Percentiles rank a stretch among this genome's conserved stretches.
Evolutionary conservation across 805 yeast species (phyloP).

Genomic region (Suhomyces emberorum): DNA sequence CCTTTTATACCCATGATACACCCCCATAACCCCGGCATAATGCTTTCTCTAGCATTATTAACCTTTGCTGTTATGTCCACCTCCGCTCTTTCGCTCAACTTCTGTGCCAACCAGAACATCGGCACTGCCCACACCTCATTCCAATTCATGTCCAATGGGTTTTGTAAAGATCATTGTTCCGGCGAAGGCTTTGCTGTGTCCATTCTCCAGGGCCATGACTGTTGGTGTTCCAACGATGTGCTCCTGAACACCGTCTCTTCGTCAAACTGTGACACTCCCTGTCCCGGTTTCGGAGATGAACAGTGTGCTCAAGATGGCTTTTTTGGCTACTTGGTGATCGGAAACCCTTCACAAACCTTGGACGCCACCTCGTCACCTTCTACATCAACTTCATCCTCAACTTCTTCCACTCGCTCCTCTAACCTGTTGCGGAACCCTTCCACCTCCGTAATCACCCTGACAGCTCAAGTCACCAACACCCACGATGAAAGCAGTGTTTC

Average conservation of each 20-base stretch:
- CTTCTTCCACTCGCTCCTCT: conserved; percentile 4
- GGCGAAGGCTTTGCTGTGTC: conserved; percentile 48
- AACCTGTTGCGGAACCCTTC: conserved; percentile 1
- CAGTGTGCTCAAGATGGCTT: conserved; percentile 42
- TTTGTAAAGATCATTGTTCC: conserved; percentile 46
- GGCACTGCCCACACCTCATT: conserved; percentile 14
- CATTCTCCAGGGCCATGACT: conserved; percentile 45
- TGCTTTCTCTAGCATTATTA: no score
- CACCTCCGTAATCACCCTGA: conserved; percentile 8
- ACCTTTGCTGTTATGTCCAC: no score
- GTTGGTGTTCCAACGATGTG: conserved; percentile 60
- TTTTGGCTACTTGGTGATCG: conserved; percentile 52
- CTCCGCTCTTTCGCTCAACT: conserved; percentile 8
- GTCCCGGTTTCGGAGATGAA: conserved; percentile 47
- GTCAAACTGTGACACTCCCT: conserved; percentile 32
- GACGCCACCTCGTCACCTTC: conserved; percentile 8
- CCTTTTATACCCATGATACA: no score
- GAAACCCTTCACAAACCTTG: conserved; percentile 5
- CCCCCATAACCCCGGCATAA: no score
- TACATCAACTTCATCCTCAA: conserved; percentile 6
- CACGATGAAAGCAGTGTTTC: conserved; percentile 6
- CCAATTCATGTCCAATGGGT: conserved; percentile 47
- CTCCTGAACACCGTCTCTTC: conserved; percentile 42
- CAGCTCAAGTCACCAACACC: conserved; percentile 14
- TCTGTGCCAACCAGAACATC: conserved; percentile 25